phyloP scores from a whole-genome alignment of 2,329 filamentous ascomycete species.

The Thelonectria blattea region DNA sequence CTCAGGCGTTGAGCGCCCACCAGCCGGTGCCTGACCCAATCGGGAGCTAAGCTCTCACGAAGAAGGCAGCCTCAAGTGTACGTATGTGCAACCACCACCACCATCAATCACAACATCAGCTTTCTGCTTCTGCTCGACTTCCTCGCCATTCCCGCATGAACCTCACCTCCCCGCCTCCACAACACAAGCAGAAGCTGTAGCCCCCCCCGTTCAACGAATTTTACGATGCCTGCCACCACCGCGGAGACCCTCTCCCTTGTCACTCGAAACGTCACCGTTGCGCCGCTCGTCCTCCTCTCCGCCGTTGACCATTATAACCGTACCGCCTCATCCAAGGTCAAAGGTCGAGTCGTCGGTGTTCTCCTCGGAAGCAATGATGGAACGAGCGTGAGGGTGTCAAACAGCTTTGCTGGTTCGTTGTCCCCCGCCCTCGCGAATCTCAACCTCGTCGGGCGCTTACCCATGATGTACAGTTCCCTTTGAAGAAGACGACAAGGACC shows the following conservation, averaged over 20 bases:
- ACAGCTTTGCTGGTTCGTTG: conserved; percentile 89
- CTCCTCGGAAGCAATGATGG: conserved; percentile 95
- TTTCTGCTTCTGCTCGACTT: conserved; percentile 17
- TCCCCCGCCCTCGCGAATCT: conserved; percentile 13
- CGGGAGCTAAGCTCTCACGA: conserved; percentile 39
- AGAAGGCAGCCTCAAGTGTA: conserved; percentile 43
- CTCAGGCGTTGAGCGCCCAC: conserved; percentile 11
- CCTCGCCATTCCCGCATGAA: conserved; percentile 28
- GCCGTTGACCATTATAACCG: conserved; percentile 98
- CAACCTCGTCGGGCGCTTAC: conserved; percentile 23
- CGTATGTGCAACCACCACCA: conserved; percentile 38
- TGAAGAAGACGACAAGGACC: conserved; percentile 98
- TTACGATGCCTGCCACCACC: conserved; percentile 91
- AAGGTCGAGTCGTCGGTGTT: conserved; percentile 89
- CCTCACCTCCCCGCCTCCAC: conserved; percentile 25
- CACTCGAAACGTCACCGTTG: conserved; percentile 93
- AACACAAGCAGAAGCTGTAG: conserved; percentile 26
- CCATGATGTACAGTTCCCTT: conserved; percentile 75
- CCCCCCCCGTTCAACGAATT: conserved; percentile 21
- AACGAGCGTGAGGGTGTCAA: conserved; percentile 94
- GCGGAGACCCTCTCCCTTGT: conserved; percentile 96
- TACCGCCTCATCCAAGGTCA: conserved; percentile 83
- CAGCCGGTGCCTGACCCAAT: conserved; percentile 35
- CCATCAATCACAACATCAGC: conserved; percentile 14
- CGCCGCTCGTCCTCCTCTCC: conserved; percentile 95